Conservation (phyloP, 169 alveolate species). For the Plasmodium falciparum region DNA sequence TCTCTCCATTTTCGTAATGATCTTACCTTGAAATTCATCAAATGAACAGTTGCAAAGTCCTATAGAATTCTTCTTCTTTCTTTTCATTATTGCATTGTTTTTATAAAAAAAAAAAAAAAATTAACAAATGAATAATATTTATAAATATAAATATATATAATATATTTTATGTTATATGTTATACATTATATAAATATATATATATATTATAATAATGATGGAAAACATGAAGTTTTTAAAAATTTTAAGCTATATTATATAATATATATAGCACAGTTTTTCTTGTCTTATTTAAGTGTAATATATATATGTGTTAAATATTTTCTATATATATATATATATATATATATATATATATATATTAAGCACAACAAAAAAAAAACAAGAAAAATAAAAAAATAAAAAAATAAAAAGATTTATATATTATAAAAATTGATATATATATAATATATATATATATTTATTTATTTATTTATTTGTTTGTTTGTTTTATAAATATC, state of each 20-base stretch:
- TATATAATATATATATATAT: background rate
- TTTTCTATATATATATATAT: too few relatives aligned
- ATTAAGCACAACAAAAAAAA: background rate
- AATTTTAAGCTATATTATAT: too few relatives aligned
- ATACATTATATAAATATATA: conserved; percentile 3
- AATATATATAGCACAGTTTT: too few relatives aligned
- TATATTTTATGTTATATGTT: background rate
- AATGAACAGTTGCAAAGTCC: conserved; percentile 68
- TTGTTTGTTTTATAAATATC: too few relatives aligned
- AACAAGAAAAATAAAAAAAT: conserved; percentile 2
- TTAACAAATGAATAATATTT: background rate
- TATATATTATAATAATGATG: background rate
- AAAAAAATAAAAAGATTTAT: background rate
- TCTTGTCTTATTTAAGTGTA: too few relatives aligned
- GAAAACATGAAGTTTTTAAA: too few relatives aligned
- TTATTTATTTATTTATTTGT: background rate
- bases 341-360: too few relatives aligned
- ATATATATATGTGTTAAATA: too few relatives aligned
- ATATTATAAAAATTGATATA: background rate
- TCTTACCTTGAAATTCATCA: conserved; percentile 49
- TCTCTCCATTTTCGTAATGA: background rate
- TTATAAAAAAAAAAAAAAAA: background rate
- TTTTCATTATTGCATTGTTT: conserved; percentile 38
- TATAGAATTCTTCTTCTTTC: conserved; percentile 19
- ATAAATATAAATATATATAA: background rate